Evolutionary conservation across 495 filamentous ascomycete genomes (phyloP), one percentile per base, ranked within the genome.

Genomic region (Apodospora peruviana): DNA sequence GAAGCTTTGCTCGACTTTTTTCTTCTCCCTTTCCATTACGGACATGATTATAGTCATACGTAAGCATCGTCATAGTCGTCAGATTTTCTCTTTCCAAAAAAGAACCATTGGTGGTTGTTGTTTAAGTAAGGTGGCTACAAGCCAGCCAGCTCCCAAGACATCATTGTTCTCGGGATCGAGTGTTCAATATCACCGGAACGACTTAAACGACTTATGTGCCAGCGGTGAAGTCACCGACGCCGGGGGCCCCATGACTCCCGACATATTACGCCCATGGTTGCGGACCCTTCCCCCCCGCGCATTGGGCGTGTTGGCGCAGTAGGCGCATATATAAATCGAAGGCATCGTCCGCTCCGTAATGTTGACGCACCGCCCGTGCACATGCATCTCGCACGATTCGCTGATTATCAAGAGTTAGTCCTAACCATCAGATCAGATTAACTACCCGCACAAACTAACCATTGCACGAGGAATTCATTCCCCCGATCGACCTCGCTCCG

Each of bases 351-450:
- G 77, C 17, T 74, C 71, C 48, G 83, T 83, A 20, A 91, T 73
- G 16, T 86, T 84, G 25, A 91, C 77, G 60, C 90, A 96, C 56
- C 76, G 76, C 5, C 82, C 85, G 59, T 96, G 90, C 23, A 91
- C 77, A 82, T 84, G 91, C 67, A 90, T 85, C 34, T 81, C 84
- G 67, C 90, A 96, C 3, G 88, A 90, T 69, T 90, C 85, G 67
- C 90, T 91, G 57, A 23, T 3, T 21, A 48, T 39, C 9, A n/a
- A n/a, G n/a, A n/a, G n/a, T n/a, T n/a, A n/a, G n/a, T n/a, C n/a
- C n/a, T n/a, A n/a, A n/a, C n/a, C n/a, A n/a, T n/a, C n/a, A n/a
- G n/a, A n/a, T n/a, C n/a, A n/a, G n/a, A n/a, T n/a, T n/a, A n/a
- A n/a, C n/a, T n/a, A n/a, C n/a, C n/a, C n/a, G n/a, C n/a, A n/a